Base-by-base conservation (phyloP, 176 grass and related monocot genomes). In the Calamus simplicifolius region DNA sequence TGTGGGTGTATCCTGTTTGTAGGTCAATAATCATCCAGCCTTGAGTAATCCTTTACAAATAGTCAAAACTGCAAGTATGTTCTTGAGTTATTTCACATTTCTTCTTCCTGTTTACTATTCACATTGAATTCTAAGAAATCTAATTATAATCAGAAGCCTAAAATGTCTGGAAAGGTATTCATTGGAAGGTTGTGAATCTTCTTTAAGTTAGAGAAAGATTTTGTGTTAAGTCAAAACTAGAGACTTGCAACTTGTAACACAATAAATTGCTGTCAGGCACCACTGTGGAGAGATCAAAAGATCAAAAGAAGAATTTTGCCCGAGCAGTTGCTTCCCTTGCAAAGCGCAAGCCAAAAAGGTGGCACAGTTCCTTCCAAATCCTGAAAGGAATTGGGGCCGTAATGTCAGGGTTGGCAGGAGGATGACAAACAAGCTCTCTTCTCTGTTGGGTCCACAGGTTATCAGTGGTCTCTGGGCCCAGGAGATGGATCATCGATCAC, bases 351-450 rank as follows among this genome's bases (percentile, higher is more conserved):
- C 75, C 4, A 97, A 88, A 63, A 97, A 97, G 78, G 69, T 80
- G 19, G 82, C 87, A 16, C 64, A 87, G 5, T 97, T 85, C 69
- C 92, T 91, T 76, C 92, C 92, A 14, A 97, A 97, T 75, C 86
- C 92, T 19, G 92, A 88, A 65, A 81, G 82, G n/a, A 78, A 90
- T 54, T 97, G 92, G 92, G 92, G 92, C 29, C 87, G 84, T 0
- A 97, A 97, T 78, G 78, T 88, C 55, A 85, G 81, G 61, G 93
- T 81, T 8, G 93, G 87, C 18, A 78, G 93, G 68, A 79, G 74
- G 73, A 88, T 97, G 56, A 91, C 87, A 55, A 97, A 75, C 51
- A 97, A 97, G 51, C 84, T 91, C 54, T 64, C 65, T 27, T 97
- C 93, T 35, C 73, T 91, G 52, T 78, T 88, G 57, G 93, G 93